Conservation (phyloP, 2,329 filamentous ascomycete genomes). For the Trichoderma gracile region DNA sequence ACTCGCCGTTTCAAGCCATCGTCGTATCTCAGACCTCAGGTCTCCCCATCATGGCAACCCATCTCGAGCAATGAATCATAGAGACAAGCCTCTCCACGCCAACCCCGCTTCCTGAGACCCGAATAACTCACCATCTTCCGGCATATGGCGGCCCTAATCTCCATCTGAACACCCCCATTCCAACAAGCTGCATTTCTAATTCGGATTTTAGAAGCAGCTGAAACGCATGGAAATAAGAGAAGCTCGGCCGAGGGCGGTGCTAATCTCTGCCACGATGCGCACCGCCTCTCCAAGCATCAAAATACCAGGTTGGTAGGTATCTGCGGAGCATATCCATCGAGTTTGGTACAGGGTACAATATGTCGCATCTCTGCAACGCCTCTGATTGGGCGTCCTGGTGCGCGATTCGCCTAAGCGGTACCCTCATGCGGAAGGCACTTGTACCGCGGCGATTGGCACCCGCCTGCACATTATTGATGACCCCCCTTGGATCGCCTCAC, state of each 20-base stretch:
- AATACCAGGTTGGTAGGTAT: no score
- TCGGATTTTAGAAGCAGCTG: slow-evolving; percentile 21
- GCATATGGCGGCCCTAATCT: not conserved
- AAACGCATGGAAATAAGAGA: slow-evolving; percentile 8
- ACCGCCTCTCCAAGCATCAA: not conserved
- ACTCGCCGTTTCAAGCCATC: not conserved
- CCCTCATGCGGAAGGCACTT: no score
- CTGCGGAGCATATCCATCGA: not conserved
- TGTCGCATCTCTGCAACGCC: not conserved
- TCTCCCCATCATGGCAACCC: not conserved
- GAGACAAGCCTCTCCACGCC: not conserved
- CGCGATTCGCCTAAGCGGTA: no score
- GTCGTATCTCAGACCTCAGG: not conserved
- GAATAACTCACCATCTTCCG: not conserved
- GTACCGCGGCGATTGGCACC: not conserved
- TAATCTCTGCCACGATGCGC: not conserved
- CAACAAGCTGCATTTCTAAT: not conserved
- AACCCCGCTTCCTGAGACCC: slow-evolving; percentile 3
- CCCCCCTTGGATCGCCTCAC: not conserved
- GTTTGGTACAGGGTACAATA: not conserved
- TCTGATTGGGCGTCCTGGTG: not conserved
- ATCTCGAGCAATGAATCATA: not conserved
- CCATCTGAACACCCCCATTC: not conserved
- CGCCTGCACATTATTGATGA: not conserved
- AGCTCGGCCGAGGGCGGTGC: not conserved